Evolutionary conservation across 129 eudicot genomes (phyloP), one percentile per base, ranked within the genome.

Genomic region (Cynara cardunculus): DNA sequence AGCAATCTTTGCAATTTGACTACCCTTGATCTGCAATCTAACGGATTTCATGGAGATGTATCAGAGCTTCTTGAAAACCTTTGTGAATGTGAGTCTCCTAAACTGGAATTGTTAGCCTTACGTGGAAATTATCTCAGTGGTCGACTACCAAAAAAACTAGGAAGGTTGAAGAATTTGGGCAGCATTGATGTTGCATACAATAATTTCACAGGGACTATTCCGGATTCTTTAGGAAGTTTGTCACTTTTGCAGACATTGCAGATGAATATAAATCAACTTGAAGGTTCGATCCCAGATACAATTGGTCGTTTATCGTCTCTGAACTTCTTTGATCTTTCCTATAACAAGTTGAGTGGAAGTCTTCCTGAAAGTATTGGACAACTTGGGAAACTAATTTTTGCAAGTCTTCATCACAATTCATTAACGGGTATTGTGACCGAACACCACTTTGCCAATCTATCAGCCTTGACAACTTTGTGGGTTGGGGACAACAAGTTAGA

Each of bases 361-460:
- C 69, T 85, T 69, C 84, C 87, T 25, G 41, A 65, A 41, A 78
- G 81, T 69, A 25, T 78, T n/a, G 89, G 86, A 24, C 34, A 74
- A 24, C 86, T 86, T 61, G 28, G 18, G 5, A 56, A 73, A 26
- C 77, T 86, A 30, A 32, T 12, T 64, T 9, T 30, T 30, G 31
- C 69, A 13, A 12, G 16, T 1, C 34, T 82, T 12, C 11, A 9
- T 25, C 41, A 67, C 27, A 82, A 82, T 61, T 66, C 19, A 59
- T 53, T 82, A 9, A 64, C 73, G 21, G 86, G 89, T 16, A 27
- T 83, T 25, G 79, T 86, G 35, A 73, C 80, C 0, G 82, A 80
- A 83, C 16, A 5, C 35, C 87, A 75, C 32, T 80, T 86, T 53
- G 56, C 67, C 27, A 72, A 76, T 83, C 78, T 86, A 32, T 41